phyloP scores from a whole-genome alignment of 148 eudicot species.

The Chenopodium album region DNA sequence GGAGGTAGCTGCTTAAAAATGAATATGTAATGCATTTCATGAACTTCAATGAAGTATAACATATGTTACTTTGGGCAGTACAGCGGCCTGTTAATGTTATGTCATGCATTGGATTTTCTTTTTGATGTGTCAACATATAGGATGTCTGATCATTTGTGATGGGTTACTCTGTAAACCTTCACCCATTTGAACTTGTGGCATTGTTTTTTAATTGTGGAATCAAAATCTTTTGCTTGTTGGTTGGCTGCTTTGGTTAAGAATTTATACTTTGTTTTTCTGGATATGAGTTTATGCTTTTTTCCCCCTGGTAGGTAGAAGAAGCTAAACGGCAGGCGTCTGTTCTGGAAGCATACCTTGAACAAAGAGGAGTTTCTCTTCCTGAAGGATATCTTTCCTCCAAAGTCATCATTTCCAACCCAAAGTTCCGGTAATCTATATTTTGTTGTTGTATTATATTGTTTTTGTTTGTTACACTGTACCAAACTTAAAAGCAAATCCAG shows the following conservation, averaged over 20 bases:
- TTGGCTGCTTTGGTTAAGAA: not conserved
- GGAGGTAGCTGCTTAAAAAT: not conserved
- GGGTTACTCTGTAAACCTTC: not conserved
- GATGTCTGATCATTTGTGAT: not conserved
- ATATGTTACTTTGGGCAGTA: not conserved
- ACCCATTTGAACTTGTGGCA: not conserved
- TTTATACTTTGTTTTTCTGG: not conserved
- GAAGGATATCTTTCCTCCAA: conserved; percentile 74
- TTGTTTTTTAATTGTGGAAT: not conserved
- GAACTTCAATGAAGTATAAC: too few relatives aligned
- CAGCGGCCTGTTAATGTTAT: not conserved
- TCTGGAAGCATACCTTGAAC: conserved; percentile 80
- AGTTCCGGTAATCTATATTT: conserved; percentile 51
- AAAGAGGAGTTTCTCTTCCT: conserved; percentile 81
- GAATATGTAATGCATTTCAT: not conserved
- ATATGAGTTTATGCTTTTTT: not conserved
- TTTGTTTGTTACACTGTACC: not conserved
- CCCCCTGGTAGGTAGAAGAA: conserved; percentile 50
- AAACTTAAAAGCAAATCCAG: not conserved
- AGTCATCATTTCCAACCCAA: conserved; percentile 75
- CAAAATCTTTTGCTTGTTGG: not conserved
- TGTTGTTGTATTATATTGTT: not conserved
- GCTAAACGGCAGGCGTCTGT: conserved; percentile 54
- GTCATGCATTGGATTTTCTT: not conserved
- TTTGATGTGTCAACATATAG: too few relatives aligned